Evolutionary conservation across 371 early-diverging fungal genomes (phyloP), one percentile per base, ranked within the genome.

Genomic region (Apophysomyces trapeziformis): DNA sequence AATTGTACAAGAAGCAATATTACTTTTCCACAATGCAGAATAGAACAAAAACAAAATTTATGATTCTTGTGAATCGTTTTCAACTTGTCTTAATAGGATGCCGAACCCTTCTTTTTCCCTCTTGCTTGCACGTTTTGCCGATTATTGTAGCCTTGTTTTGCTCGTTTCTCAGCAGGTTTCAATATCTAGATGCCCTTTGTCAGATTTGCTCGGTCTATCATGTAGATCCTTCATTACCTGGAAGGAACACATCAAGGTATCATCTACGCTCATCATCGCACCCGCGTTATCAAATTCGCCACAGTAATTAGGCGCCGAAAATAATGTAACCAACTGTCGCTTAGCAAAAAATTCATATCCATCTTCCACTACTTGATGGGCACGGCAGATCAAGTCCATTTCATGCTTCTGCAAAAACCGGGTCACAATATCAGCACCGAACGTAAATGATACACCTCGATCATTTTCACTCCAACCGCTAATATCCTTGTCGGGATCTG

Each of bases 291-390:
- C 97, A 82, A 98, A 99, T 79, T 98, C 99, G 57, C 99, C 99
- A 77, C 99, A 99, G 72, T 99, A 99, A 78, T 99, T 99, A 59
- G 99, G 99, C 13, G 99, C 99, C 21, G 94, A 93, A 72, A 98
- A 99, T 39, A 99, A 80, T 11, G 99, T 99, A 7, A 99, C 99
- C 32, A 98, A 77, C 57, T 91, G 90, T 56, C 96, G 87, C 70
- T 96, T 92, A 62, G 93, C 93, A 86, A 98, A 98, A 78, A 99
- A 99, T 77, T 98, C 98, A 75, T 99, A 99, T 11, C 99, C 99
- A 69, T 98, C 98, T 76, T 99, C 99, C 18, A 99, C 99, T 1
- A 99, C 99, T 90, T 96, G 95, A 77, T 99, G 99, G 1, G 99
- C 99, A 60, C 99, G 89, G 76, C 96, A 95, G 18, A 98, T 89